Base-by-base conservation (phyloP, 148 eudicot genomes). In the Amaranthus palmeri region DNA sequence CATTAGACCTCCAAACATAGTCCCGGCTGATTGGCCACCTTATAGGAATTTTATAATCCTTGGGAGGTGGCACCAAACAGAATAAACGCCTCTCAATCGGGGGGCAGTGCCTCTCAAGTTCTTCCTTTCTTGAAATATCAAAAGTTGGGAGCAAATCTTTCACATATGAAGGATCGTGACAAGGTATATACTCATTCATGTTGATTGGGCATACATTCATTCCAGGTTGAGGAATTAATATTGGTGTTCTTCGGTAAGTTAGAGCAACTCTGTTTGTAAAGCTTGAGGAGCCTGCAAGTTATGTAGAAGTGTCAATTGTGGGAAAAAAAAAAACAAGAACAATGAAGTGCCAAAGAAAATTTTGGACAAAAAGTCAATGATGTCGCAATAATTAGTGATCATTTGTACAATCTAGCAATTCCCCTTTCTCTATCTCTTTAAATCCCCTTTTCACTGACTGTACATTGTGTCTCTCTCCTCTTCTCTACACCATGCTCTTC, bases 11-110 rank as follows among this genome's bases (percentile, higher is more conserved):
- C 97, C 99, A 96, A 44, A 96, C 93, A 76, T 85, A 96, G 83
- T 96, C 99, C 78, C 96, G 84, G 70, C 99, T 96, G 18, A 77
- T 84, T 58, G 99, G 97, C 99, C 99, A 96, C 69, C 86, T 81
- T 64, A 96, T 92, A 10, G 97, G 97, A 73, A 92, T 47, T 84
- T 96, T 96, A 79, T 96, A 96, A 78, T 92, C 97, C 73, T 59
- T 77, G 46, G 99, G 99, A 9, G 97, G 97, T 40, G 99, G 96
- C 49, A 92, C 82, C 77, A 96, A 88, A 74, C 99, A 96, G 79
- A 90, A 96, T 76, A 92, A 82, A 10, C 87, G 93, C 72, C 90
- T 88, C n/a, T 83, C 86, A 46, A 71, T 81, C 25, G 97, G 97
- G 61, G 88, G 93, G 72, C 99, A 90, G 70, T 96, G 97, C 80